Conservation (phyloP, 2,329 filamentous ascomycete species). For the Botrytis squamosa region DNA sequence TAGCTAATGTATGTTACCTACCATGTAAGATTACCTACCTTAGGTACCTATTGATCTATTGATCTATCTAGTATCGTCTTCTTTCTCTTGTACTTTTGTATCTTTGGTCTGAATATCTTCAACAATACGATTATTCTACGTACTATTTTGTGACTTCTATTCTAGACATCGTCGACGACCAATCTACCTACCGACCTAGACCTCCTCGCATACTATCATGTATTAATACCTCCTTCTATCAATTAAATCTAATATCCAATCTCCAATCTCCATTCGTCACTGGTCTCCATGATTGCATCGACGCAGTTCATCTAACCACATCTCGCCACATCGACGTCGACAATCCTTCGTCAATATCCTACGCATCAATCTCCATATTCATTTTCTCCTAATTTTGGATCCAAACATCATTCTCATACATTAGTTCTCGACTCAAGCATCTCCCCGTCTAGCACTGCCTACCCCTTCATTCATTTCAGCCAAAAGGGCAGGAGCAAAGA, state of each 20-base stretch:
- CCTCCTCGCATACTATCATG: background rate
- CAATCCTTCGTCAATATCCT: background rate
- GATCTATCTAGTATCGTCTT: background rate
- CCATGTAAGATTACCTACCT: no score
- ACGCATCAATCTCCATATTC: conserved; percentile 8
- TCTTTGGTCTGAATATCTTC: background rate
- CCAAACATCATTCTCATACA: background rate
- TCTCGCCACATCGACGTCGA: background rate
- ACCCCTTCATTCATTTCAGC: conserved; percentile 1
- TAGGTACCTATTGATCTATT: no score
- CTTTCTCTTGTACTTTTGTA: background rate
- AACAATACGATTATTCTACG: background rate
- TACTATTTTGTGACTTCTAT: background rate
- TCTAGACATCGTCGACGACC: background rate
- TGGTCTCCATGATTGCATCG: no score
- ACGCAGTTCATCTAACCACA: background rate
- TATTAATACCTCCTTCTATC: background rate
- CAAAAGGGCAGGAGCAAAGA: background rate
- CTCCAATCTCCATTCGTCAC: background rate
- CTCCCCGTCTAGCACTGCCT: background rate
- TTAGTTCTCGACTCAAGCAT: background rate
- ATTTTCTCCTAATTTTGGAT: background rate
- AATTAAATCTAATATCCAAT: no score
- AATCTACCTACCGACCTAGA: background rate
- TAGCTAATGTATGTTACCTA: background rate